Percentiles rank a stretch among this genome's conserved stretches.
These are phyloP conservation scores for Teunomyces pallodes DNA, from an alignment of 805 yeast genomes.

Conservation along the genomic window DNA sequence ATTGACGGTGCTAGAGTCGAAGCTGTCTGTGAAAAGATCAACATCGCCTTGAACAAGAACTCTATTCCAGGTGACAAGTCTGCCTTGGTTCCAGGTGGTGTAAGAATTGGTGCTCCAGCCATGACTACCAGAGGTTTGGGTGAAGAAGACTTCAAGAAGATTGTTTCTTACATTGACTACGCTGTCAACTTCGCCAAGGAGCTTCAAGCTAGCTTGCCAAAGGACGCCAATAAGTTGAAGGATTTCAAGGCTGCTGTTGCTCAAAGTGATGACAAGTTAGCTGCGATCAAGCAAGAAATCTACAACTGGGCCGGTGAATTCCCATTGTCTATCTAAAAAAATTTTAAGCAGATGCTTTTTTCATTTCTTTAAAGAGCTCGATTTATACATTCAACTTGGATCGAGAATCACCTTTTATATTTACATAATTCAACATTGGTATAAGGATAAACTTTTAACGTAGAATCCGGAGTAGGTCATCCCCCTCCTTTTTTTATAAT, in stretches of 20 bases:
- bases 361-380: slow-evolving; percentile 7
- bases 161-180: slow-evolving; percentile 73
- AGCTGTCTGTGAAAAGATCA: slow-evolving; percentile 80
- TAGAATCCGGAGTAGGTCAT: no score
- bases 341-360: neutral
- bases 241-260: slow-evolving; percentile 87
- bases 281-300: slow-evolving; percentile 71
- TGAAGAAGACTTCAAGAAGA: slow-evolving; percentile 71
- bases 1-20: slow-evolving; percentile 97
- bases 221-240: slow-evolving; percentile 91
- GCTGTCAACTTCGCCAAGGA: slow-evolving; percentile 77
- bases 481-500: no score
- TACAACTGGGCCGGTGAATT: slow-evolving; percentile 87
- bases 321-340: slow-evolving; percentile 50
- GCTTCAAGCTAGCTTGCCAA: slow-evolving; percentile 77
- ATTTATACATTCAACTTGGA: neutral
- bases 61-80: slow-evolving; percentile 96
- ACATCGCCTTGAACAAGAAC: slow-evolving; percentile 94
- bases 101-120: slow-evolving; percentile 97
- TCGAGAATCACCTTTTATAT: neutral
- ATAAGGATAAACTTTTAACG: slow-evolving; percentile 3
- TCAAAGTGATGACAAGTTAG: slow-evolving; percentile 64
- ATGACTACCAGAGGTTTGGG: slow-evolving; percentile 96
- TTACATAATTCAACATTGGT: slow-evolving; percentile 7
- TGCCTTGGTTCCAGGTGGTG: slow-evolving; percentile 93